phyloP scores from a whole-genome alignment of 179 eudicot genomes.

The Spergularia azorica region DNA sequence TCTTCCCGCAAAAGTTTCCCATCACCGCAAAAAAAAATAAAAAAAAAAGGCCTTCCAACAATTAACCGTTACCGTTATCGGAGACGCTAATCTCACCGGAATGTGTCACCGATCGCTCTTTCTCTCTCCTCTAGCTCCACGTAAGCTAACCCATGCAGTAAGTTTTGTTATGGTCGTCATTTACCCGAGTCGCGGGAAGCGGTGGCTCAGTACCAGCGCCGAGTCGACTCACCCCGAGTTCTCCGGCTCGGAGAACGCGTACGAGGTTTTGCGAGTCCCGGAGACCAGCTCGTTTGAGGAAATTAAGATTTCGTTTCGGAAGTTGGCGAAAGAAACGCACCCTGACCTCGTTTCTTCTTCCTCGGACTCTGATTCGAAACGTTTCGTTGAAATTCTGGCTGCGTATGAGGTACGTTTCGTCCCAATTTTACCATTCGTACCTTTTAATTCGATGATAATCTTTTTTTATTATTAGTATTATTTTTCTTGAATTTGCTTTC shows the following conservation, averaged over 20 bases:
- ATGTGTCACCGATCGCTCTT: background rate
- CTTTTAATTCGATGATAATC: background rate
- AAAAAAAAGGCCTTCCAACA: conserved; percentile 1
- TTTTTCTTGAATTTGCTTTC: background rate
- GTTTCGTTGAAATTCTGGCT: conserved; percentile 70
- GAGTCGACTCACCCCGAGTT: conserved; percentile 56
- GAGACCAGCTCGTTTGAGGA: conserved; percentile 64
- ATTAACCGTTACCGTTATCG: conserved; percentile 2
- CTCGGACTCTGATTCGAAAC: conserved; percentile 39
- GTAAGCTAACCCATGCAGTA: background rate
- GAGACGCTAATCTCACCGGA: conserved; percentile 12
- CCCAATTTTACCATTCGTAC: background rate
- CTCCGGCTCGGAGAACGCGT: conserved; percentile 64
- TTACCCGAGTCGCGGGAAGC: conserved; percentile 24
- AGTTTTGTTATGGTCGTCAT: conserved; percentile 5
- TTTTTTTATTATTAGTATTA: background rate
- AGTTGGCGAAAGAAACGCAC: conserved; percentile 88
- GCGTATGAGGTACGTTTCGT: conserved; percentile 67
- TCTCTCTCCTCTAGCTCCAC: conserved; percentile 1
- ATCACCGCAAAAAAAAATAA: background rate
- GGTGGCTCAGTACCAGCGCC: conserved; percentile 48
- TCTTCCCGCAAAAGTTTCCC: conserved; percentile 19
- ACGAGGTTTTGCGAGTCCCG: conserved; percentile 59
- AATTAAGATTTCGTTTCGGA: conserved; percentile 74
- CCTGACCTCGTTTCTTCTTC: conserved; percentile 67